Evolutionary conservation across 2,329 filamentous ascomycete genomes (phyloP).

Genomic region (Juglanconis juglandina): DNA sequence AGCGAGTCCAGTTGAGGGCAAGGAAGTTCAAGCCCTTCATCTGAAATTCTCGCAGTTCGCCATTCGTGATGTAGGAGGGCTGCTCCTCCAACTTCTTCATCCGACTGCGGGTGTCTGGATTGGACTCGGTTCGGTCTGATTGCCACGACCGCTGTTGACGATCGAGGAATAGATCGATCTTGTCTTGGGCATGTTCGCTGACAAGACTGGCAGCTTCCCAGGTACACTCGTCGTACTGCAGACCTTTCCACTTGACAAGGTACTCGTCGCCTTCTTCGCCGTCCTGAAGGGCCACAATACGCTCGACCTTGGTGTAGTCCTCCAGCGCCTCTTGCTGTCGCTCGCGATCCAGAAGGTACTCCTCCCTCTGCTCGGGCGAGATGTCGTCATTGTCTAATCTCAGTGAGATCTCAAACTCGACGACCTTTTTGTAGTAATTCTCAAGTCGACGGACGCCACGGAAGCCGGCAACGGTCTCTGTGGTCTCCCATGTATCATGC

Average conservation of each 20-base stretch:
- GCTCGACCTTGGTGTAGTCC: slow-evolving; percentile 88
- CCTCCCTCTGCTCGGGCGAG: slow-evolving; percentile 81
- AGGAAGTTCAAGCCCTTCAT: slow-evolving; percentile 92
- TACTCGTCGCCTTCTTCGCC: slow-evolving; percentile 83
- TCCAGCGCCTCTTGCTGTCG: slow-evolving; percentile 82
- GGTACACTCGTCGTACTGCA: slow-evolving; percentile 90
- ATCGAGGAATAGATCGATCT: slow-evolving; percentile 89
- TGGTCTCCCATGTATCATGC: slow-evolving; percentile 92
- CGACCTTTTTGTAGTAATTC: slow-evolving; percentile 86
- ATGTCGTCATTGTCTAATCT: slow-evolving; percentile 70
- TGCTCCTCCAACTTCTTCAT: slow-evolving; percentile 75
- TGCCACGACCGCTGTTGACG: slow-evolving; percentile 75
- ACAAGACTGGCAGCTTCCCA: slow-evolving; percentile 82
- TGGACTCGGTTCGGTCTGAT: slow-evolving; percentile 76
- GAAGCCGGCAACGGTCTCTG: slow-evolving; percentile 68
- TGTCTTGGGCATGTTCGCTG: slow-evolving; percentile 74
- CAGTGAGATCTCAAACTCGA: slow-evolving; percentile 76
- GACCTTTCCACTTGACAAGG: slow-evolving; percentile 92
- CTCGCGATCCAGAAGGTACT: slow-evolving; percentile 93
- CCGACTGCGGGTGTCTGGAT: slow-evolving; percentile 68
- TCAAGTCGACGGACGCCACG: slow-evolving; percentile 86
- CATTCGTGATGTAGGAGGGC: slow-evolving; percentile 78
- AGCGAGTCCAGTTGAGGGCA: slow-evolving; percentile 90
- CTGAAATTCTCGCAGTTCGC: slow-evolving; percentile 88
- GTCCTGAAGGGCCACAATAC: slow-evolving; percentile 80